These are phyloP conservation scores for Cryomyces minteri DNA, from an alignment of 495 filamentous ascomycete species.

Conservation along the genomic window DNA sequence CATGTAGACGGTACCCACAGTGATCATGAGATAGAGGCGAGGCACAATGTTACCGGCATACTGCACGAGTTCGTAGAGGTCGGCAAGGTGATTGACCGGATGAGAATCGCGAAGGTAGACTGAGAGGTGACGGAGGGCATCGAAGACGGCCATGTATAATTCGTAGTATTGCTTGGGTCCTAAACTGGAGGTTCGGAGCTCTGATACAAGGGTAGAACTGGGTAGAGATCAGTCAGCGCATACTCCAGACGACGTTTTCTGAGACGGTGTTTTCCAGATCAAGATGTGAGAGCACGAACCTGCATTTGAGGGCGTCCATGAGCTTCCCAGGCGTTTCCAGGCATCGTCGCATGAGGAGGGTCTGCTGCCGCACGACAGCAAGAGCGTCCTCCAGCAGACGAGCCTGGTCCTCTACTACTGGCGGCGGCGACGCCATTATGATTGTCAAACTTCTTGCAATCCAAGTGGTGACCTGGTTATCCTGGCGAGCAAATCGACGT, in stretches of 20 bases:
- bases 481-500: too few relatives aligned
- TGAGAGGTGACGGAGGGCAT: constrained; percentile 89
- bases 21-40: constrained; percentile 94
- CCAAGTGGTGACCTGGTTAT: too few relatives aligned
- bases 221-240: constrained; percentile 3
- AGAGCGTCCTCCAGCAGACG: constrained; percentile 93
- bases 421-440: constrained; percentile 39
- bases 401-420: constrained; percentile 73
- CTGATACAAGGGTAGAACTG: constrained; percentile 92
- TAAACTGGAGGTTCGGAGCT: constrained; percentile 85
- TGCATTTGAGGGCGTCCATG: constrained; percentile 99
- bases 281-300: constrained; percentile 33
- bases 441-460: not conserved
- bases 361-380: constrained; percentile 90
- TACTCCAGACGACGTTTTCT: not conserved
- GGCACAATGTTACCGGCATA: constrained; percentile 98
- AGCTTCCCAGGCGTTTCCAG: constrained; percentile 95
- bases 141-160: constrained; percentile 97
- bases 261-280: not conserved
- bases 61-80: constrained; percentile 95
- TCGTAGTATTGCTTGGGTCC: constrained; percentile 99
- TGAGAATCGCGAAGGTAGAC: constrained; percentile 94
- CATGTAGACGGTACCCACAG: constrained; percentile 98
- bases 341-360: constrained; percentile 87
- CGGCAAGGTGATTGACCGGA: constrained; percentile 91